phyloP scores from a whole-genome alignment of 768 basidiomycete genomes.

The Termitomyces sp. region DNA sequence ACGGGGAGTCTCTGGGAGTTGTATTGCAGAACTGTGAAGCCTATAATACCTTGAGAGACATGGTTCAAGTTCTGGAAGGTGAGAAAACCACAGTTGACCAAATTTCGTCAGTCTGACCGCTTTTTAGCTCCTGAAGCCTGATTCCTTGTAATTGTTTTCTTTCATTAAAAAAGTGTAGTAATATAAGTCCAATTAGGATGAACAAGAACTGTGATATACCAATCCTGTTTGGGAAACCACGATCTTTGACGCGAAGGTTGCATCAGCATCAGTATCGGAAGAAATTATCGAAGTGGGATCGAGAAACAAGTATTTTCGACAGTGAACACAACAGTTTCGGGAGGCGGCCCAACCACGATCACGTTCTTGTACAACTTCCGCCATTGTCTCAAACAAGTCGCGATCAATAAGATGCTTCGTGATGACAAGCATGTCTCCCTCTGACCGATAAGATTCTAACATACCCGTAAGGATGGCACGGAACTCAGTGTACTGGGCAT shows the following conservation, averaged over 20 bases:
- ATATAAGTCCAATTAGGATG: slow-evolving; percentile 11
- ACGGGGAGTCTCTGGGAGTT: slow-evolving; percentile 69
- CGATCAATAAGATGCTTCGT: slow-evolving; percentile 78
- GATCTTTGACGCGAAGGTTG: slow-evolving; percentile 22
- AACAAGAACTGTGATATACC: slow-evolving; percentile 52
- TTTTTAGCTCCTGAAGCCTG: slow-evolving; percentile 10
- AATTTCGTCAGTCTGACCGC: not conserved
- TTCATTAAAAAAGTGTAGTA: not conserved
- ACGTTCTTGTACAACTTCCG: slow-evolving; percentile 54
- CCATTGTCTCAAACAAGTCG: slow-evolving; percentile 76
- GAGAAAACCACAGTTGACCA: not conserved
- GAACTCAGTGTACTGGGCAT: slow-evolving; percentile 86
- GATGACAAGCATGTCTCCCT: slow-evolving; percentile 86
- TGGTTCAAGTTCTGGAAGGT: slow-evolving; percentile 49
- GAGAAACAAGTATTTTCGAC: slow-evolving; percentile 43
- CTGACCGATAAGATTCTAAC: slow-evolving; percentile 90
- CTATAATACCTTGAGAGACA: slow-evolving; percentile 53
- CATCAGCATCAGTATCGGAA: slow-evolving; percentile 16
- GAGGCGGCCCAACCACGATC: slow-evolving; percentile 58
- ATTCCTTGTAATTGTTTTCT: slow-evolving; percentile 4
- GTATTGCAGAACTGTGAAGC: slow-evolving; percentile 48
- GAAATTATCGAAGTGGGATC: slow-evolving; percentile 1
- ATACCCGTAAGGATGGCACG: slow-evolving; percentile 89
- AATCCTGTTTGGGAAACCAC: slow-evolving; percentile 56
- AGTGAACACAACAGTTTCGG: slow-evolving; percentile 47